Evolutionary conservation across 169 alveolate genomes (phyloP), one percentile per base, ranked within the genome.

Genomic region (Cryptosporidium ubiquitum): DNA sequence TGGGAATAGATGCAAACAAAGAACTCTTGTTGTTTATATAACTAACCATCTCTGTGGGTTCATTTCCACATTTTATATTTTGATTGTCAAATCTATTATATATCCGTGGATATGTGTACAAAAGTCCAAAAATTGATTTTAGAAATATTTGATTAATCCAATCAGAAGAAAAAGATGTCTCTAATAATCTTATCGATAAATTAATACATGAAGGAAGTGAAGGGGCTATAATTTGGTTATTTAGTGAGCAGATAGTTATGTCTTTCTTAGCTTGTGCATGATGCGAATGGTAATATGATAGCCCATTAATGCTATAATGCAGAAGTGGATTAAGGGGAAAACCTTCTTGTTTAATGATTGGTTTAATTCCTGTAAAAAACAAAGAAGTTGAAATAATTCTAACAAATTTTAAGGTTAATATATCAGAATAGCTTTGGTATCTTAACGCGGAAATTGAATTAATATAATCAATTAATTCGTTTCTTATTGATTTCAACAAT

Each of bases 61-160:
- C 29, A 18, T 44, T 29, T 7, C 61, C 61, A 18, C 44, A 23
- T 20, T 55, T 58, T 55, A 20, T 23, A 37, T 35, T 5, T 12
- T 29, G 10, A 44, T 23, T 79, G 14, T 73, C 68, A 79, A 20
- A 40, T 35, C 58, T 39, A 49, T 35, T 66, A 40, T 39, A 79
- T 5, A 61, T 14, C 68, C 39, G 33, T 52, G 89, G 89, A 64
- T 79, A 79, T 20, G 89, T 79, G 47, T 64, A 31, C 42, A 79
- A 40, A 61, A 79, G 89, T 18, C 89, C 73, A 29, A 79, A 55
- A 26, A 79, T 42, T 16, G 89, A 37, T 33, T 79, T 79, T 10
- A 79, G 49, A 61, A 79, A 79, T n/a, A 79, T 40, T 39, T 79
- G 55, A 79, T 58, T 79, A 14, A 79, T 23, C 89, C 89, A 79